These are phyloP conservation scores for Teratosphaeria nubilosa DNA, from an alignment of 2,329 filamentous ascomycete genomes.

Conservation along the genomic window DNA sequence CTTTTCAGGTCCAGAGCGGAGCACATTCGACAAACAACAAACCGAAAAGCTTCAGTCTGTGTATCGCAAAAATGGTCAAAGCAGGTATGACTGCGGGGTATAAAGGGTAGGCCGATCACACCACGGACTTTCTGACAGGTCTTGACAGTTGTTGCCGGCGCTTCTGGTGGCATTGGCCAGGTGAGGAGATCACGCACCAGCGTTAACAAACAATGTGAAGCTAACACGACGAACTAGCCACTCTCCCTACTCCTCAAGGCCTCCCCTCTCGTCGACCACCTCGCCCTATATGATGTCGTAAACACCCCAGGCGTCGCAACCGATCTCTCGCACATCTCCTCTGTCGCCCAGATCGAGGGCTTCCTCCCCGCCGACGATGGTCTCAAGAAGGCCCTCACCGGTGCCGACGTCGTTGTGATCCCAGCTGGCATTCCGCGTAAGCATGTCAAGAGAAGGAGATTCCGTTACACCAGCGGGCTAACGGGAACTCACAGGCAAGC, in stretches of 20 bases:
- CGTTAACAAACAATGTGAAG: neutral
- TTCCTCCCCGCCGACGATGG: slow-evolving; percentile 79
- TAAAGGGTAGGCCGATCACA: neutral
- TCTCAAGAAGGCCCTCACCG: slow-evolving; percentile 77
- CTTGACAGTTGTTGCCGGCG: slow-evolving; percentile 68
- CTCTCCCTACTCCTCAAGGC: slow-evolving; percentile 94
- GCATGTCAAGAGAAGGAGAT: slow-evolving; percentile 6
- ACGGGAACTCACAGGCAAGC: slow-evolving; percentile 61
- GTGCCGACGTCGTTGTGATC: slow-evolving; percentile 92
- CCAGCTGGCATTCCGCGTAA: slow-evolving; percentile 93
- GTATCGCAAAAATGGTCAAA: slow-evolving; percentile 5
- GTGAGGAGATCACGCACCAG: slow-evolving; percentile 38
- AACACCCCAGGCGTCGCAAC: slow-evolving; percentile 94
- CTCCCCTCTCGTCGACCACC: slow-evolving; percentile 77
- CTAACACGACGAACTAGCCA: slow-evolving; percentile 47
- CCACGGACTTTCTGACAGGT: neutral
- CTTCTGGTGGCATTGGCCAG: slow-evolving; percentile 97
- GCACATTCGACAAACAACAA: neutral
- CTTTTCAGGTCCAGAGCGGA: neutral
- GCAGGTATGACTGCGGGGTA: slow-evolving; percentile 1
- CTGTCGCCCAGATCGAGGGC: slow-evolving; percentile 74
- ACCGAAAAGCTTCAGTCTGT: neutral
- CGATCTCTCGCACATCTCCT: slow-evolving; percentile 95
- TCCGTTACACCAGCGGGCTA: neutral
- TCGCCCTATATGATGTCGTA: slow-evolving; percentile 97